Percentiles rank a stretch among this genome's conserved stretches.
These are phyloP conservation scores for Raffaelea arxii DNA, from an alignment of 2,329 filamentous ascomycete genomes.

Conservation along the genomic window DNA sequence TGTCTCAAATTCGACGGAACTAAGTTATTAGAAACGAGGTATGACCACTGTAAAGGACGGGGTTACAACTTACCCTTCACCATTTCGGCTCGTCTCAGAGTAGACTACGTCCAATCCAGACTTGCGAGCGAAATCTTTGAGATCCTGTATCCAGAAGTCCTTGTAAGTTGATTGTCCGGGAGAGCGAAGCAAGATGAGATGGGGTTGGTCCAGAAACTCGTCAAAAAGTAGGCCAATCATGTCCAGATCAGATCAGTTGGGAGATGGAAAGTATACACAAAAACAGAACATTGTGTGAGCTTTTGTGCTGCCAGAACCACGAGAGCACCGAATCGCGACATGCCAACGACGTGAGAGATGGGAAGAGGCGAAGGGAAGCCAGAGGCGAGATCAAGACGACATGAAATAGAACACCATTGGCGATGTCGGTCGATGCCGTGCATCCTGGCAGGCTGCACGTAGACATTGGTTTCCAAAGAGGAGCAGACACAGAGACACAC, in stretches of 20 bases:
- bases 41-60: no score
- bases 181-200: no score
- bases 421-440: not conserved
- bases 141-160: slow-evolving; percentile 74
- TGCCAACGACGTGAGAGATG: not conserved
- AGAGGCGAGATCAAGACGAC: not conserved
- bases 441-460: no score
- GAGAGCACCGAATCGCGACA: no score
- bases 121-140: slow-evolving; percentile 98
- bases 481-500: not conserved
- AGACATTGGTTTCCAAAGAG: not conserved
- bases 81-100: slow-evolving; percentile 88
- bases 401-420: not conserved
- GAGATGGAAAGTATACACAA: no score
- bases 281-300: no score
- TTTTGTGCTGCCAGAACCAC: no score
- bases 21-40: slow-evolving; percentile 25
- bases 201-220: not conserved
- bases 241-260: no score
- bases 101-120: slow-evolving; percentile 97
- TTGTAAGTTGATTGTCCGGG: slow-evolving; percentile 63
- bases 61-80: slow-evolving; percentile 70
- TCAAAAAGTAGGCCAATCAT: no score
- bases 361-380: not conserved
- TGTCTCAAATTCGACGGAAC: slow-evolving; percentile 97